phyloP scores from a whole-genome alignment of 441 rosid species.

The Mallotus japonicus region DNA sequence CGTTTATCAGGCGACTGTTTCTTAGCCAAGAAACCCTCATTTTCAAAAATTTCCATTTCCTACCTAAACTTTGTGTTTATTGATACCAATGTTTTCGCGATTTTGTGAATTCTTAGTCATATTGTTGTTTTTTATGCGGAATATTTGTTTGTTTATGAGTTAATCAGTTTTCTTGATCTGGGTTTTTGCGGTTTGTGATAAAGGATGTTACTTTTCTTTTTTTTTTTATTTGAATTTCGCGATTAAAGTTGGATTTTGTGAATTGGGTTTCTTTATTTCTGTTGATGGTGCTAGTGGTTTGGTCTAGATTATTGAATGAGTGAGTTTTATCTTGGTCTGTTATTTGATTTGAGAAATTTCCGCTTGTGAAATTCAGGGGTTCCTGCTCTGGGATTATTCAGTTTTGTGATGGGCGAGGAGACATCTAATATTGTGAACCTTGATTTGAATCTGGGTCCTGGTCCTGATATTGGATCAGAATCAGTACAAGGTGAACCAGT shows the following conservation, averaged over 20 bases:
- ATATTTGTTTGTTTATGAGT: not conserved
- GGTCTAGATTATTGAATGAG: conserved; percentile 14
- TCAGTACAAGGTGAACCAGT: conserved; percentile 40
- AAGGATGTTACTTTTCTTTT: conserved; percentile 7
- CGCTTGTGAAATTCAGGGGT: conserved; percentile 12
- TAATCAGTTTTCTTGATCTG: conserved; percentile 9
- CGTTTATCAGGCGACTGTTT: too few species aligned
- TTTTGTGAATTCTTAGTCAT: conserved; percentile 5
- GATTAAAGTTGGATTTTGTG: conserved; percentile 20
- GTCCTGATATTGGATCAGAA: conserved; percentile 58
- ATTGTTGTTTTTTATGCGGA: not conserved
- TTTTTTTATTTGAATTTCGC: conserved; percentile 12
- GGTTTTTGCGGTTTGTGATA: conserved; percentile 12
- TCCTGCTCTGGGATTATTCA: conserved; percentile 9
- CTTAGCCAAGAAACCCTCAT: not conserved
- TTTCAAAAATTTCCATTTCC: not conserved
- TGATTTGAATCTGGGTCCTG: conserved; percentile 86
- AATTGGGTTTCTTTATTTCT: conserved; percentile 16
- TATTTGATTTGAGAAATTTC: conserved; percentile 15
- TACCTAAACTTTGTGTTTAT: conserved; percentile 21
- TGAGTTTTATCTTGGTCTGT: conserved; percentile 18
- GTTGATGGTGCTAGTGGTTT: conserved; percentile 12
- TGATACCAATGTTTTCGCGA: not conserved
- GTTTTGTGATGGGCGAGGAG: conserved; percentile 58
- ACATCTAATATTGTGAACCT: conserved; percentile 77